These are phyloP conservation scores for Heliocybe sulcata DNA, from an alignment of 1,284 basidiomycete genomes.

Conservation along the genomic window DNA sequence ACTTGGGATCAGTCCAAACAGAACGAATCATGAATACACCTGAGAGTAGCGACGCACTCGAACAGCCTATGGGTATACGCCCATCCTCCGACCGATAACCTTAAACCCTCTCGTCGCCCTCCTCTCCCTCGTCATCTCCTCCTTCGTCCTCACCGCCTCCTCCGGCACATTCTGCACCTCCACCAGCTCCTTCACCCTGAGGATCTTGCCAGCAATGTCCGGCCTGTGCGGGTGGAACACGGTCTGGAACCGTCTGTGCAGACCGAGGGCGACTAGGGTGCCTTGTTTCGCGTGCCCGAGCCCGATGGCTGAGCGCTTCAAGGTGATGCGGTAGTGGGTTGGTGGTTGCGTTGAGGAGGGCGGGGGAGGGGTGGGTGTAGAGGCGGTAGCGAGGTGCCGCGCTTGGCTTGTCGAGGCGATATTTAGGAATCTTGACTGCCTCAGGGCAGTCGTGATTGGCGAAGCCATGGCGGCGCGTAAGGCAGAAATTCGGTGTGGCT, in stretches of 20 bases:
- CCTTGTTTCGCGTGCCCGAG: constrained; percentile 66
- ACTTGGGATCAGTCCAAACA: not conserved
- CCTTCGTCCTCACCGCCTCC: constrained; percentile 54
- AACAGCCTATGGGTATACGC: not conserved
- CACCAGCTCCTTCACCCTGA: constrained; percentile 81
- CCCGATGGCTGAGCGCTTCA: constrained; percentile 76
- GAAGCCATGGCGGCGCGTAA: too few relatives aligned
- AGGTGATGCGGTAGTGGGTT: constrained; percentile 82
- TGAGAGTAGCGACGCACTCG: not conserved
- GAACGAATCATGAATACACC: not conserved
- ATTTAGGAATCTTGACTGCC: too few relatives aligned
- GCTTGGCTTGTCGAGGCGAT: too few relatives aligned
- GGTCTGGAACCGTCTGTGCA: constrained; percentile 75
- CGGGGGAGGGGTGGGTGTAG: not conserved
- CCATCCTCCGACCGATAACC: constrained; percentile 21
- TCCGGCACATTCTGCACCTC: constrained; percentile 76
- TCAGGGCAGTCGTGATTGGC: too few relatives aligned
- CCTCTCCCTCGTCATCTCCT: constrained; percentile 56
- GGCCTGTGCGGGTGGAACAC: constrained; percentile 72
- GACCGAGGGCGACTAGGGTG: constrained; percentile 69
- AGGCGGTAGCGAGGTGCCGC: not conserved
- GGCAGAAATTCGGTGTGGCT: too few relatives aligned
- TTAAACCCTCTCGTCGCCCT: constrained; percentile 59
- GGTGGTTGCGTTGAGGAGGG: not conserved
- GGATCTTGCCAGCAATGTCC: constrained; percentile 76